Evolutionary conservation across 2,329 filamentous ascomycete genomes (phyloP), one percentile per base, ranked within the genome.

Genomic region (Verticillium tricorpus): DNA sequence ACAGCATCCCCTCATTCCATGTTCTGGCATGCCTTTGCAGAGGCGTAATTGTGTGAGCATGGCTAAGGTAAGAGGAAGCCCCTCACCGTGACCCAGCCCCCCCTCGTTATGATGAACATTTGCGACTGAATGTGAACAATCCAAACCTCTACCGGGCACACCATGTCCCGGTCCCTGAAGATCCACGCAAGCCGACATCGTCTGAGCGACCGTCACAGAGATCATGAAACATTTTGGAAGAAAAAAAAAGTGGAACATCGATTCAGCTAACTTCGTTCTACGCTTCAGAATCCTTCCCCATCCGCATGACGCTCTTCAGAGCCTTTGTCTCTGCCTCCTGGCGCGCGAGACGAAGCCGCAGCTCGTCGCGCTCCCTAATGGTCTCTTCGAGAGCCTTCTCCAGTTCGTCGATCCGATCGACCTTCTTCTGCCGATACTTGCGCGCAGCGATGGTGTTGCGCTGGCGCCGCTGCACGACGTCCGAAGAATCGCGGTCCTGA

Each of bases 381-480:
- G 87, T 81, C 54, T 82, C 79, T 56, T 81, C 81, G 52, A 91
- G 75, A 22, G 84, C 81, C 9, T 76, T 72, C 72, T 91, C 88
- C 35, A 91, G 79, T 64, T 85, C 82, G 31, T 75, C 76, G 72
- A 90, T 84, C 64, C 87, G 85, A 67, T 91, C 88, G 37, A 90
- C 80, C 56, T 87, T 85, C 72, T 89, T 89, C 71, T 91, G 88
- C 31, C 89, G 85, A 70, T 90, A 91, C 64, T 88, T 87, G 64
- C 87, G 82, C 34, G 89, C 89, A n/a, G 89, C 88, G 64, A 89
- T 80, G 15, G 88, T 91, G 73, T 91, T 91, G 64, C 85, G 83
- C 64, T 85, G 83, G 32, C 89, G 86, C 73, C 90, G 90, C 69
- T 79, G 69, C 19, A 73, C 69, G 5, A 71, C 73, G 14, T 72